Conservation (phyloP, 2,329 filamentous ascomycete species). For the Coniochaeta ligniaria region DNA sequence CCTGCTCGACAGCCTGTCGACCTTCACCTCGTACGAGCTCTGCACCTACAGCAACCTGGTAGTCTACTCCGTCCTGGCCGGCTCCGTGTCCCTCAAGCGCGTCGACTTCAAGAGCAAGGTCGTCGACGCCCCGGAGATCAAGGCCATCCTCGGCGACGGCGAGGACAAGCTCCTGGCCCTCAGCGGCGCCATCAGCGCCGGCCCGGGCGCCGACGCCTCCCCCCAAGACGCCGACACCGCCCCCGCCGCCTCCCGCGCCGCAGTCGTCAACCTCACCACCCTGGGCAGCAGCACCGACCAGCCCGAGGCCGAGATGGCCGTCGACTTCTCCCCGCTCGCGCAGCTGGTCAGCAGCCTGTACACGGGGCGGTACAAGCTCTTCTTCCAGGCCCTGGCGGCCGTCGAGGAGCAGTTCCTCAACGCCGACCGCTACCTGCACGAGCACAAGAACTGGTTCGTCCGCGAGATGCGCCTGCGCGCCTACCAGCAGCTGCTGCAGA, state of each 20-base stretch:
- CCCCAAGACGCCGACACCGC: constrained; percentile 57
- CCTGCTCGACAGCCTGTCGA: constrained; percentile 92
- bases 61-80: constrained; percentile 90
- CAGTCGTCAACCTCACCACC: constrained; percentile 81
- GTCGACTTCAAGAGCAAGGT: constrained; percentile 99
- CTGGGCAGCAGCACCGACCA: constrained; percentile 64
- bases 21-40: constrained; percentile 96
- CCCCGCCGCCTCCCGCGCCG: constrained; percentile 45
- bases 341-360: constrained; percentile 88
- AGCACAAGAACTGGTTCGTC: constrained; percentile 96
- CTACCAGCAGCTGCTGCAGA: constrained; percentile 95
- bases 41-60: constrained; percentile 95
- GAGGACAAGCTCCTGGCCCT: constrained; percentile 83
- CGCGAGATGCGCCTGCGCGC: constrained; percentile 95
- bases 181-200: constrained; percentile 71
- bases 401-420: constrained; percentile 93
- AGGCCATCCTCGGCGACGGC: constrained; percentile 85
- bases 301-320: constrained; percentile 69
- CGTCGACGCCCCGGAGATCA: constrained; percentile 96
- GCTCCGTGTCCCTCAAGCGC: constrained; percentile 88
- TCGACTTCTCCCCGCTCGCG: constrained; percentile 85
- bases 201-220: constrained; percentile 73
- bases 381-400: constrained; percentile 81
- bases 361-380: constrained; percentile 86
- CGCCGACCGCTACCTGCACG: constrained; percentile 89